A percentile compares a stretch with the other conserved stretches of the same genome.
Evolutionary conservation across 306 rosid species (phyloP).

Genomic region (Herpetospermum pedunculosum): DNA sequence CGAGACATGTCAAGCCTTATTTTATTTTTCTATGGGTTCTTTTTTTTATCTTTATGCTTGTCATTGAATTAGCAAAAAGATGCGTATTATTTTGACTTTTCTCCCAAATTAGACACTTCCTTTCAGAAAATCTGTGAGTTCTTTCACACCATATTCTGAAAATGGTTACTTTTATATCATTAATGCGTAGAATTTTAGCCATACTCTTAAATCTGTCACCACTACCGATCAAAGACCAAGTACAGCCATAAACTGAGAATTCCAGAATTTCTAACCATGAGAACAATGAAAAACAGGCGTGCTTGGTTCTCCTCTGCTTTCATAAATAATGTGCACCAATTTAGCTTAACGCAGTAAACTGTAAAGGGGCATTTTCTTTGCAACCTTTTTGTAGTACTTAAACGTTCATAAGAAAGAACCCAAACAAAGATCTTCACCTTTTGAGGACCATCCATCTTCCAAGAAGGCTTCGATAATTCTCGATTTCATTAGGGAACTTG

Average conservation of each 20-base stretch:
- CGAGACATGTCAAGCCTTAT: background rate
- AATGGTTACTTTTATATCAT: background rate
- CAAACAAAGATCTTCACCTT: no score
- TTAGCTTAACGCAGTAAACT: no score
- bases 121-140: background rate
- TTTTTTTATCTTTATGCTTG: no score
- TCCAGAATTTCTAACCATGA: background rate
- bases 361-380: no score
- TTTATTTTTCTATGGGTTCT: background rate
- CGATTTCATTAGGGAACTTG: no score
- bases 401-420: no score
- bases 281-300: background rate
- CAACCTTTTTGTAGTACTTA: no score
- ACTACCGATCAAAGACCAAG: background rate
- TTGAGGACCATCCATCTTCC: no score
- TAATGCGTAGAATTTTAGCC: background rate
- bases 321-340: no score
- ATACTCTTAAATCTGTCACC: background rate
- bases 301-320: background rate
- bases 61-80: no score
- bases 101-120: background rate
- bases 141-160: background rate
- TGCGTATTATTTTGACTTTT: background rate
- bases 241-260: no score
- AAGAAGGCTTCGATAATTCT: no score